Base-by-base conservation (phyloP, 2,329 filamentous ascomycete species). In the Mollisia scopiformis region DNA sequence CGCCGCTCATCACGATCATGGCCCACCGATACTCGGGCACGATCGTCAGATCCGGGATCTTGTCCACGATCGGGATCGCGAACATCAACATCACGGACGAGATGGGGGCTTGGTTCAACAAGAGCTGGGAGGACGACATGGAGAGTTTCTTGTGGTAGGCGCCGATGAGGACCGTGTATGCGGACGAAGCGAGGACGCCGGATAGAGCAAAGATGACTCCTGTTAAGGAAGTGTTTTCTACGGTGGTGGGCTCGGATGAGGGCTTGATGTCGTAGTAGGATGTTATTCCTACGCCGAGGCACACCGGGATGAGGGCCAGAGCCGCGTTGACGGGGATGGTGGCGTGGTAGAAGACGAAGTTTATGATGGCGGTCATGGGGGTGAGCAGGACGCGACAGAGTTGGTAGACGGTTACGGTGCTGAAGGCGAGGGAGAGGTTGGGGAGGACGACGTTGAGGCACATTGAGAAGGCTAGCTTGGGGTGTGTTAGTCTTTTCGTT, bases 161-260 rank as follows among this genome's bases (percentile, higher is more conserved):
- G 43, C 75, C 75, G 54, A 81, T 79, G 46, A 70, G 64, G n/a
- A 70, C 68, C 0, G 67, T 69, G 54, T 70, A 70, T 3, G 55
- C 66, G 0, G 66, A 66, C 11, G 61, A 65, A 3, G 86, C 85
- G 43, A 86, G 78, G 8, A 89, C 85, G 49, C 87, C 87, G 2
- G 75, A 69, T 50, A 89, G 81, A 21, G 87, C 86, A 68, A 89
- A 89, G 21, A 85, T 64, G 1, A 88, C 80, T n/a, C 87, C 86
- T 28, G 87, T 71, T 0, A 76, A 74, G 3, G 79, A 79, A 1
- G 85, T 88, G 0, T 80, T 81, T 71, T 82, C 82, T 68, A 81
- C 74, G 27, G 74, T 77, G 25, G 73, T 71, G 55, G 80, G n/a
- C n/a, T n/a, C 75, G 23, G 68, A 39, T 25, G 64, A 46, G 59